A percentile compares a stretch with the other conserved stretches of the same genome.
Conservation (phyloP, 192 early-diverging fungal species). For the Irineochytrium annulatum region DNA sequence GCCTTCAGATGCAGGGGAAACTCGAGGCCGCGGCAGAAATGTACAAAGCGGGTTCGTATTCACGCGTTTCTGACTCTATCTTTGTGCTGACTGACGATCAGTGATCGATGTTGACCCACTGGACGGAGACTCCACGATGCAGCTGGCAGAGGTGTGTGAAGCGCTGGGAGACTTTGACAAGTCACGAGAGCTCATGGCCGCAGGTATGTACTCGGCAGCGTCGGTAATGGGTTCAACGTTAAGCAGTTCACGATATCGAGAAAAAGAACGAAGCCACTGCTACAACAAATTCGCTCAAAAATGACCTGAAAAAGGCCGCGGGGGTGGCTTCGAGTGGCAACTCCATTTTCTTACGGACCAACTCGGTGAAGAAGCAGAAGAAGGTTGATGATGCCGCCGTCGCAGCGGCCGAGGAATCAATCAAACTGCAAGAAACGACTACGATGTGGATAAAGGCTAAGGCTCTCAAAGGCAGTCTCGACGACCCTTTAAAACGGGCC, state of each 20-base stretch:
- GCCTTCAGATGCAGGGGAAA: constrained; percentile 56
- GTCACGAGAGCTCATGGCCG: constrained; percentile 21
- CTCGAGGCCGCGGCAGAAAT: constrained; percentile 46
- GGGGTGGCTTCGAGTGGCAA: neutral
- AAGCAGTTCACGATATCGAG: constrained; percentile 10
- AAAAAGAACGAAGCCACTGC: neutral
- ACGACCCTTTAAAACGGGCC: constrained; percentile 16
- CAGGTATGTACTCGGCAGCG: constrained; percentile 12
- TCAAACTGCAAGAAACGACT: constrained; percentile 1
- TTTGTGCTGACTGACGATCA: constrained; percentile 12
- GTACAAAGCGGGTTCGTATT: constrained; percentile 36
- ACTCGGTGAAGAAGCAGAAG: neutral
- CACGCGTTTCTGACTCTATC: neutral
- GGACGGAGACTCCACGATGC: constrained; percentile 62
- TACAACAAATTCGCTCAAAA: neutral
- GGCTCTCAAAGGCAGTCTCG: neutral
- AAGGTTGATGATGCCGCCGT: constrained; percentile 10
- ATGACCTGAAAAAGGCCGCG: neutral
- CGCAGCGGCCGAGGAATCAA: constrained; percentile 1
- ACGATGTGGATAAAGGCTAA: constrained; percentile 13
- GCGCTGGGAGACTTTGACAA: constrained; percentile 56
- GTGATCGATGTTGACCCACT: constrained; percentile 57
- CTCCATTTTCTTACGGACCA: no score
- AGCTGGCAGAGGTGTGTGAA: constrained; percentile 69
- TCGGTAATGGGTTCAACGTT: neutral